These are phyloP conservation scores for Meyerozyma sp. DNA, from an alignment of 1,139 yeast genomes.

Conservation along the genomic window DNA sequence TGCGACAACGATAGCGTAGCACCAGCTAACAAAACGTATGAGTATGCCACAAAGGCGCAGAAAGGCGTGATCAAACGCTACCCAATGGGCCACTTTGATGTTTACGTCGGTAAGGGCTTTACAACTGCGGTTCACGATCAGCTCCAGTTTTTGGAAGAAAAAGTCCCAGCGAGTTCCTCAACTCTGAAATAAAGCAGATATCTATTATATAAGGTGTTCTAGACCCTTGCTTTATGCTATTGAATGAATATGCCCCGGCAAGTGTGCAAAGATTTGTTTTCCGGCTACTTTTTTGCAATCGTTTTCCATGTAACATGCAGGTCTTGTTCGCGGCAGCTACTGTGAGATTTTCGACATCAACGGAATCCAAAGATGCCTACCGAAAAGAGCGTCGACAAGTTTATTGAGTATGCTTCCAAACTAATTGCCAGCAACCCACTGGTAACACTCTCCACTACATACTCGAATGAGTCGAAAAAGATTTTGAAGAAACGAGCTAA, in stretches of 20 bases:
- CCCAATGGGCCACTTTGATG: neutral
- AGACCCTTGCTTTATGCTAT: too few relatives aligned
- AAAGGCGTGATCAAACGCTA: neutral
- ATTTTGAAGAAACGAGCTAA: slow-evolving; percentile 12
- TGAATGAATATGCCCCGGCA: too few relatives aligned
- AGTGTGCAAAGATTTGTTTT: too few relatives aligned
- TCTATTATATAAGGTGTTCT: too few relatives aligned
- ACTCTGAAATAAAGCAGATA: neutral
- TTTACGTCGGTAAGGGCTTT: neutral
- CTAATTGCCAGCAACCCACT: slow-evolving; percentile 36
- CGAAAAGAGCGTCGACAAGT: slow-evolving; percentile 42
- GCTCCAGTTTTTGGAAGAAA: neutral
- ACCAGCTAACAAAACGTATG: neutral
- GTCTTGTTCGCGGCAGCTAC: neutral
- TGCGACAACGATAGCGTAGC: neutral
- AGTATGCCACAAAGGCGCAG: neutral
- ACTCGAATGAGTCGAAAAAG: slow-evolving; percentile 25
- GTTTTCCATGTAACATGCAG: neutral
- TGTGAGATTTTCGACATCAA: neutral
- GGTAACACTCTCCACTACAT: slow-evolving; percentile 36
- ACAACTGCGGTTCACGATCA: neutral
- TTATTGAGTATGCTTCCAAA: slow-evolving; percentile 41
- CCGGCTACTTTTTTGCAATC: neutral
- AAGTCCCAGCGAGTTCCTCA: neutral
- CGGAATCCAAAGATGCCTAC: slow-evolving; percentile 19